phyloP scores from a whole-genome alignment of 2,329 filamentous ascomycete species.

The Aspergillus nomiae region DNA sequence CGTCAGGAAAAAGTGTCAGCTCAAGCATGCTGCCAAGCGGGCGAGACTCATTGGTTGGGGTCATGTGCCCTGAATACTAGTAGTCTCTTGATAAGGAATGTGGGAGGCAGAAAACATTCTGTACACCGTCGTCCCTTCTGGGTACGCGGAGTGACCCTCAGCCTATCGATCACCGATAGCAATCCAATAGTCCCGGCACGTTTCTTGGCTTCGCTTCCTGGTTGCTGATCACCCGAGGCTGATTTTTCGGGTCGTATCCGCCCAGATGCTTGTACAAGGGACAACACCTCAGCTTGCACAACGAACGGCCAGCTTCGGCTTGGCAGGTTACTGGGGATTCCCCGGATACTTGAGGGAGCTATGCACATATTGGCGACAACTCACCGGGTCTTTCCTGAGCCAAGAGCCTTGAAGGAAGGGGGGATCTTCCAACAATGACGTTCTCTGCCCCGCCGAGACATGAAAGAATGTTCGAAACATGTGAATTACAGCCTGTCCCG shows the following conservation, averaged over 20 bases:
- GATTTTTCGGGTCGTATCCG: constrained; percentile 30
- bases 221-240: constrained; percentile 37
- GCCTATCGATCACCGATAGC: background rate
- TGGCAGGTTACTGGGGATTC: constrained; percentile 4
- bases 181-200: constrained; percentile 21
- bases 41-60: background rate
- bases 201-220: constrained; percentile 28
- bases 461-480: constrained; percentile 27
- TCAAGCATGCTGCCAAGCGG: constrained; percentile 5
- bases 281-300: constrained; percentile 11
- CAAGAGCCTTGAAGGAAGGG: constrained; percentile 29
- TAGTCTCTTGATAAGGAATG: background rate
- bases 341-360: background rate
- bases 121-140: constrained; percentile 1
- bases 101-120: background rate
- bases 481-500: constrained; percentile 21
- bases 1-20: background rate
- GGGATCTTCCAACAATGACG: constrained; percentile 30
- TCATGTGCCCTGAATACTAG: constrained; percentile 1
- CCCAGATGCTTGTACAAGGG: constrained; percentile 17
- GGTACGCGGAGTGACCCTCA: background rate
- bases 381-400: constrained; percentile 18
- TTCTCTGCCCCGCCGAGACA: constrained; percentile 27
- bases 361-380: background rate
- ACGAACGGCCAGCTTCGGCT: constrained; percentile 5